phyloP scores from a whole-genome alignment of 495 filamentous ascomycete species.

The Xylaria intraflava region DNA sequence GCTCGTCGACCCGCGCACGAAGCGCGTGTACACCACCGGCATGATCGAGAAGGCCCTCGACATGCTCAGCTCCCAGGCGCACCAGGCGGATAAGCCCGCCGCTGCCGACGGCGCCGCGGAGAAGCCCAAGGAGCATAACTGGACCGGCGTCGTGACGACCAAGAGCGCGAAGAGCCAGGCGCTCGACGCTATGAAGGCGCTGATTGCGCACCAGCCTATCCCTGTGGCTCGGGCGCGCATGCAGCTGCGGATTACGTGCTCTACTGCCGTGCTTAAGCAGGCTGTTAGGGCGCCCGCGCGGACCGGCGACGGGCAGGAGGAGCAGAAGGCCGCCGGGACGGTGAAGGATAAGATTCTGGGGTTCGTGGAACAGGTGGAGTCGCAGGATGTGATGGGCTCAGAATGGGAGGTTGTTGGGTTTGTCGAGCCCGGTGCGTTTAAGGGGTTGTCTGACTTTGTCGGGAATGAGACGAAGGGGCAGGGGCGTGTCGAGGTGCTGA shows the following conservation, averaged over 20 bases:
- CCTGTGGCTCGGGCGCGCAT: constrained; percentile 85
- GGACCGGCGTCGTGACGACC: constrained; percentile 82
- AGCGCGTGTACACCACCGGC: constrained; percentile 86
- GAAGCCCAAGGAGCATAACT: constrained; percentile 43
- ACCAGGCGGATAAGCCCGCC: constrained; percentile 40
- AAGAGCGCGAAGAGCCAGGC: constrained; percentile 91
- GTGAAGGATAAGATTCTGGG: constrained; percentile 85
- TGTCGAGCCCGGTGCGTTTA: constrained; percentile 91
- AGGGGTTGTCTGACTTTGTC: constrained; percentile 80
- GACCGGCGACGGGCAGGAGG: constrained; percentile 45
- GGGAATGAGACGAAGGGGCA: constrained; percentile 83
- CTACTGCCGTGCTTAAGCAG: constrained; percentile 69
- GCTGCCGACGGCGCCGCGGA: constrained; percentile 33
- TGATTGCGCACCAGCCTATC: constrained; percentile 89
- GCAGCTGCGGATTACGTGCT: constrained; percentile 80
- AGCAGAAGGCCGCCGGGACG: constrained; percentile 61
- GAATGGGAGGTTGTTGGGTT: constrained; percentile 89
- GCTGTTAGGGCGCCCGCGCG: constrained; percentile 54
- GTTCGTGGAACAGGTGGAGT: constrained; percentile 80
- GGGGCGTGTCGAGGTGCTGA: constrained; percentile 86
- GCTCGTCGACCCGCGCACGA: constrained; percentile 85
- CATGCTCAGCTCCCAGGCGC: constrained; percentile 71
- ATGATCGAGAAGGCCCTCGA: constrained; percentile 98
- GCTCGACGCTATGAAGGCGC: constrained; percentile 89
- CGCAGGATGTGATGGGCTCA: constrained; percentile 68